These are phyloP conservation scores for Yamadazyma akitaensis DNA, from an alignment of 805 yeast genomes.

Conservation along the genomic window DNA sequence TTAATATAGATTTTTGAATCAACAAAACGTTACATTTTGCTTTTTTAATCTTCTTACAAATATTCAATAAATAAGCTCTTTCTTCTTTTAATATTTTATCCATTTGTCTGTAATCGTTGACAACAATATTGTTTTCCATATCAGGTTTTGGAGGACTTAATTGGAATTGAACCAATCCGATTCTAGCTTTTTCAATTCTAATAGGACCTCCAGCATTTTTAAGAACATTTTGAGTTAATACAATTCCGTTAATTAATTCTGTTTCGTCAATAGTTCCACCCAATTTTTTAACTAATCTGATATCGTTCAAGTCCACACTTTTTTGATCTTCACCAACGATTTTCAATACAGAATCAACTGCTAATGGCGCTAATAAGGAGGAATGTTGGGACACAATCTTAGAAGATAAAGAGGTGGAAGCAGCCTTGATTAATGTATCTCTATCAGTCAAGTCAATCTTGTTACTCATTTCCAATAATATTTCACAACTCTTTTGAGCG, in stretches of 20 bases:
- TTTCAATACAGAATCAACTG: conserved; percentile 88
- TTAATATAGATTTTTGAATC: conserved; percentile 86
- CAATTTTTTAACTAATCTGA: conserved; percentile 85
- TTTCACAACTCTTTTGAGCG: conserved; percentile 76
- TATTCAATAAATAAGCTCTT: conserved; percentile 89
- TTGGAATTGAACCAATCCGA: conserved; percentile 90
- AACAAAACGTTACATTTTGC: conserved; percentile 91
- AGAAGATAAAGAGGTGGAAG: conserved; percentile 88
- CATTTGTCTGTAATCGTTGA: conserved; percentile 98
- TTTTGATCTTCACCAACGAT: conserved; percentile 61
- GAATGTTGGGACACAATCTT: conserved; percentile 95
- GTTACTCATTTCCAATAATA: conserved; percentile 79
- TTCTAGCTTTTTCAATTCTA: conserved; percentile 88
- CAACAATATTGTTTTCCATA: conserved; percentile 96
- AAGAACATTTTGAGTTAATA: conserved; percentile 83
- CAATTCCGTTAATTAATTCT: conserved; percentile 88
- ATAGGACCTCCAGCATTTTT: conserved; percentile 94
- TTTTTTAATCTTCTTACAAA: conserved; percentile 94
- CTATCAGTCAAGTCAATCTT: conserved; percentile 76
- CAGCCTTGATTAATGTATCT: conserved; percentile 84
- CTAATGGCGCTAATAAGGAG: conserved; percentile 80
- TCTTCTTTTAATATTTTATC: conserved; percentile 97
- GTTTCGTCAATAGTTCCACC: conserved; percentile 99
- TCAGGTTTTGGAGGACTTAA: conserved; percentile 96
- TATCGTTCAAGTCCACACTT: conserved; percentile 80